A percentile compares a stretch with the other conserved stretches of the same genome.
phyloP scores from a whole-genome alignment of 352 stramenopile genomes.

The Pythium volutum region DNA sequence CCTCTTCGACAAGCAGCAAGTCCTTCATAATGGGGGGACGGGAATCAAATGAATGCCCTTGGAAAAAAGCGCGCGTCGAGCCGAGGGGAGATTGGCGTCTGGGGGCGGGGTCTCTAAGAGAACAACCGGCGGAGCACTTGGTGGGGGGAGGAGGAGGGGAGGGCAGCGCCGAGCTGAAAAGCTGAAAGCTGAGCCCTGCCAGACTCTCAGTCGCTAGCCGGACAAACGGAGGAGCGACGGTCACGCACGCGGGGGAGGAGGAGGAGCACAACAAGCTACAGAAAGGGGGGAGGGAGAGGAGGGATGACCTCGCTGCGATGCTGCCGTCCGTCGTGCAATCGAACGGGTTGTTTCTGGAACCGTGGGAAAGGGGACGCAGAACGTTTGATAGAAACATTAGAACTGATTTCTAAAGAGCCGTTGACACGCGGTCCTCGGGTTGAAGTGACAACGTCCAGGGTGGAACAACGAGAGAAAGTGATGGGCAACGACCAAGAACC shows the following conservation, averaged over 20 bases:
- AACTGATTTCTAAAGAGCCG: constrained; percentile 19
- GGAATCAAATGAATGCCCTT: no score
- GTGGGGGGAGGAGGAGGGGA: no score
- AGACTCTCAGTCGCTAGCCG: constrained; percentile 1
- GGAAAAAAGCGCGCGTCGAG: not conserved
- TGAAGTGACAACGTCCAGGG: constrained; percentile 17
- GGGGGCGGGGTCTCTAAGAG: not conserved
- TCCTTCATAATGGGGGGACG: constrained; percentile 40
- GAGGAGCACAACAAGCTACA: constrained; percentile 5
- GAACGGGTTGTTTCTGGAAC: not conserved
- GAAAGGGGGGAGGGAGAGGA: not conserved
- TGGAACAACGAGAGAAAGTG: constrained; percentile 9
- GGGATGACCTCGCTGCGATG: constrained; percentile 20
- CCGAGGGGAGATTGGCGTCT: not conserved
- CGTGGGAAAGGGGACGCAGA: not conserved
- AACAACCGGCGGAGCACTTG: no score
- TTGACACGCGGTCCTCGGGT: constrained; percentile 18
- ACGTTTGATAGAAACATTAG: constrained; percentile 16
- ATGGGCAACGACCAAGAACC: not conserved
- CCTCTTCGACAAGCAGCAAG: constrained; percentile 75
- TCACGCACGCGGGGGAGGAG: not conserved
- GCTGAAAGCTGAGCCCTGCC: not conserved
- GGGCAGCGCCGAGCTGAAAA: constrained; percentile 2
- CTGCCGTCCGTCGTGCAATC: constrained; percentile 16
- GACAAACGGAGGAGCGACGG: not conserved